Evolutionary conservation across 768 basidiomycete species (phyloP), one percentile per base, ranked within the genome.

Genomic region (Podaxis pistillaris): DNA sequence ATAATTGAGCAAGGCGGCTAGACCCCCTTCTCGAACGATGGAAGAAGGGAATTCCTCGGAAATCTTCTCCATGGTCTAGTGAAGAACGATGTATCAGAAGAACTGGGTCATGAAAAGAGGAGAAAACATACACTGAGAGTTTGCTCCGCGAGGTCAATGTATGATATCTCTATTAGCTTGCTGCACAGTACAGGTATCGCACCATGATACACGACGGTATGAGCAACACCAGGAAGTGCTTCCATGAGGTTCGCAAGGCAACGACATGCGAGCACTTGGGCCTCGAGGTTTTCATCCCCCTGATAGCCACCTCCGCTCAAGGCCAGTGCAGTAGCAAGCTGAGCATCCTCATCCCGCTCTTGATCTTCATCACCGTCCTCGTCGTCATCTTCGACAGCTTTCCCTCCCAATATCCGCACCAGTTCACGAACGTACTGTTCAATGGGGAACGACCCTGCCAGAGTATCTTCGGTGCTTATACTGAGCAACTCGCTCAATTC

Each of bases 201-300:
- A n/a, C 96, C 96, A 69, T 96, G 93, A 73, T 97, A 93, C 41
- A 98, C 96, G 68, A 99, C 89, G 50, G 94, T 95, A 71, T 98
- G 95, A n/a, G 94, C 94, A 46, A 94, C 91, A 26, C 96, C 95
- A 17, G 97, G 97, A 22, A 98, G 82, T n/a, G 95, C 96, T 74
- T 98, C 97, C 94, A 98, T 96, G 60, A 99, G 82, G 73, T 99
- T 98, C 53, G 96, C 96, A 57, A 99, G 81, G 72, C 97, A 99
- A 65, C 97, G 84, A 75, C 96, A 98, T 30, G 97, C 97, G 52
- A 98, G 83, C 55, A 98, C 88, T 75, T 98, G 96, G 58, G 94
- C 94, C 76, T 98, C 96, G 33, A 91, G 84, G 67, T 91, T 92
- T 63, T 93, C 92, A 68, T 94, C 92, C 36, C 90, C 92, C 69